Evolutionary conservation across 768 basidiomycete genomes (phyloP).

Genomic region (Kwoniella botswanensis): DNA sequence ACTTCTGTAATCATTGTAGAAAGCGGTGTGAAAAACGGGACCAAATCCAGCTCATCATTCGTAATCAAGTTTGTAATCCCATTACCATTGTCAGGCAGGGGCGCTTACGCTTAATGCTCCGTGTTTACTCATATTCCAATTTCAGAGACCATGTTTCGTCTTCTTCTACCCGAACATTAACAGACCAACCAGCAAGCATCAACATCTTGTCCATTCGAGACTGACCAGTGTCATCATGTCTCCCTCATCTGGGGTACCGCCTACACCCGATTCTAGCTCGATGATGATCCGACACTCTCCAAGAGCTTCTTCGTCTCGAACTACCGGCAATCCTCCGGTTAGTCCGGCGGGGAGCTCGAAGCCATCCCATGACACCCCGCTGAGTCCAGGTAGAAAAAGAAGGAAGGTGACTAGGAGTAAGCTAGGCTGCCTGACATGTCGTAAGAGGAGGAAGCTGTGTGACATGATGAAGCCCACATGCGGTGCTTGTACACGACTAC

Average conservation of each 20-base stretch:
- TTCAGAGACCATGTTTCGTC: neutral
- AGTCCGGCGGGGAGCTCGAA: conserved; percentile 2
- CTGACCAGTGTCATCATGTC: neutral
- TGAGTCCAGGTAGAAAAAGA: conserved; percentile 29
- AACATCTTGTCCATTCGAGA: too few relatives aligned
- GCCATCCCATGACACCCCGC: neutral
- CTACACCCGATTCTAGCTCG: conserved; percentile 3
- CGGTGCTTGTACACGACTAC: conserved; percentile 39
- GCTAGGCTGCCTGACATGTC: conserved; percentile 44
- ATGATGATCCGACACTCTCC: conserved; percentile 1
- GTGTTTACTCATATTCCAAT: neutral
- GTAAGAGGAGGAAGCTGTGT: conserved; percentile 45
- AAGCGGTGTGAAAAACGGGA: too few relatives aligned
- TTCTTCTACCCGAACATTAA: neutral
- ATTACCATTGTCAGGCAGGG: neutral
- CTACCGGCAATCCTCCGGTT: neutral
- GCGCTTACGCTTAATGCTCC: conserved; percentile 6
- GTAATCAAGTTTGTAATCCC: neutral
- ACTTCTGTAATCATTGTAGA: neutral
- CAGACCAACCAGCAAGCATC: neutral
- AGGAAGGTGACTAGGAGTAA: conserved; percentile 42
- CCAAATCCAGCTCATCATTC: neutral
- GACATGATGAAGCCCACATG: conserved; percentile 41
- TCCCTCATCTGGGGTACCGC: neutral
- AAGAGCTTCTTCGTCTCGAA: neutral